Evolutionary conservation across 192 early-diverging fungal genomes (phyloP).

Genomic region (Entomortierella lignicola): DNA sequence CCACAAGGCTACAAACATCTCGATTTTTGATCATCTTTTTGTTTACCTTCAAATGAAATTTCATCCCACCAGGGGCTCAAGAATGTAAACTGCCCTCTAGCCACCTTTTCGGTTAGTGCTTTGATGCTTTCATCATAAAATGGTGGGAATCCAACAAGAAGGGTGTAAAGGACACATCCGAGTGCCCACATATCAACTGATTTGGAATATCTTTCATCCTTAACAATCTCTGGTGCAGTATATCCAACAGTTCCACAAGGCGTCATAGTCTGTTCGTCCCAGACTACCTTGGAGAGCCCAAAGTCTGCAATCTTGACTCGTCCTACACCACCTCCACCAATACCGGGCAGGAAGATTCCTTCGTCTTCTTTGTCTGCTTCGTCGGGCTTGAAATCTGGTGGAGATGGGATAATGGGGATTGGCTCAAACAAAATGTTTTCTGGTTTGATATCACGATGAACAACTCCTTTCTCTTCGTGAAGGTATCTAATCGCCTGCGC

Average conservation of each 20-base stretch:
- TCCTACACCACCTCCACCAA: slow-evolving; percentile 88
- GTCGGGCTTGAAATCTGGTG: slow-evolving; percentile 56
- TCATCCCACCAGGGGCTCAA: slow-evolving; percentile 93
- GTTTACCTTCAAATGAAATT: slow-evolving; percentile 74
- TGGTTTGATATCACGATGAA: slow-evolving; percentile 94
- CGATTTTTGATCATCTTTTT: slow-evolving; percentile 4
- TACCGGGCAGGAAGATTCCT: slow-evolving; percentile 74
- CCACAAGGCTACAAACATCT: not conserved
- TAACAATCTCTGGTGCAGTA: slow-evolving; percentile 93
- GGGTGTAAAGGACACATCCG: slow-evolving; percentile 87
- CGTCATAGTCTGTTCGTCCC: slow-evolving; percentile 85
- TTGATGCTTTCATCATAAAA: slow-evolving; percentile 87
- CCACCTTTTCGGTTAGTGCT: slow-evolving; percentile 85
- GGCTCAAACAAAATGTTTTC: slow-evolving; percentile 89
- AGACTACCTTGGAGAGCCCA: slow-evolving; percentile 88
- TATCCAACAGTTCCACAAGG: slow-evolving; percentile 95
- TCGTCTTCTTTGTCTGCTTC: slow-evolving; percentile 81
- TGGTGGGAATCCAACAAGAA: slow-evolving; percentile 84
- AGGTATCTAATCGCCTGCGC: slow-evolving; percentile 86
- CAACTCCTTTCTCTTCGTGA: slow-evolving; percentile 84
- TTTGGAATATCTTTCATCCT: slow-evolving; percentile 81
- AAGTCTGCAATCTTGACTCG: slow-evolving; percentile 90
- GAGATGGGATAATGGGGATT: slow-evolving; percentile 70
- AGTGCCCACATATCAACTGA: slow-evolving; percentile 90
- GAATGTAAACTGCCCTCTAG: slow-evolving; percentile 85